Evolutionary conservation across 495 filamentous ascomycete genomes (phyloP), one percentile per base, ranked within the genome.

Genomic region (Sordaria brevicollis): DNA sequence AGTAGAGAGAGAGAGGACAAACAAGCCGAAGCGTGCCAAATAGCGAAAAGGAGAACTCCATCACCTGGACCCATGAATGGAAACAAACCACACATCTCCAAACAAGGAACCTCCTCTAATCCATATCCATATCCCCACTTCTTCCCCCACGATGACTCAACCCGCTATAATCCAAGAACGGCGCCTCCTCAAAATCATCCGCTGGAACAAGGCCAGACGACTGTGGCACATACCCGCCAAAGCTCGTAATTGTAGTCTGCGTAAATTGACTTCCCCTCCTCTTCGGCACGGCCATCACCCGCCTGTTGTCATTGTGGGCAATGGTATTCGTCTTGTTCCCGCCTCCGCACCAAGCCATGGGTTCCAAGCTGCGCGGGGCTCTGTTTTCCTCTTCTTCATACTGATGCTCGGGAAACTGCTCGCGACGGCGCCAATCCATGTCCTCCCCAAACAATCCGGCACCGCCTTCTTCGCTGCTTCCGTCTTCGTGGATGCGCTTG

Each of bases 151-250:
- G 29, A 31, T 31, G 25, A 31, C n/a, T 69, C 66, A 69, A 73
- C 39, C 72, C 66, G n/a, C n/a, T n/a, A 71, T 77, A 77, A 69
- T 83, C 82, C 68, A 87, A 69, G 68, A 87, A 87, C 10, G 80
- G 76, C 11, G 85, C 85, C 69, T 87, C 86, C 69, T 82, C 83
- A 74, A 86, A 87, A 73, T 87, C 85, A 49, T 74, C 74, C 65
- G 73, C 77, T 29, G 25, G 49, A 5, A 13, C 49, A 11, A 62
- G 11, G 17, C 49, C 49, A 17, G 49, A 31, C 0, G 49, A 62
- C 49, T 62, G 49, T 5, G 49, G 49, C 3, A 62, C 25, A 62
- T 62, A 62, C 2, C 49, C 49, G 1, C 13, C 49, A 62, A 62
- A 62, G 49, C 33, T n/a, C n/a, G n/a, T 17, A 15, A 62, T 62